phyloP scores from a whole-genome alignment of 2,329 filamentous ascomycete species.

The Xylariaceae sp. region DNA sequence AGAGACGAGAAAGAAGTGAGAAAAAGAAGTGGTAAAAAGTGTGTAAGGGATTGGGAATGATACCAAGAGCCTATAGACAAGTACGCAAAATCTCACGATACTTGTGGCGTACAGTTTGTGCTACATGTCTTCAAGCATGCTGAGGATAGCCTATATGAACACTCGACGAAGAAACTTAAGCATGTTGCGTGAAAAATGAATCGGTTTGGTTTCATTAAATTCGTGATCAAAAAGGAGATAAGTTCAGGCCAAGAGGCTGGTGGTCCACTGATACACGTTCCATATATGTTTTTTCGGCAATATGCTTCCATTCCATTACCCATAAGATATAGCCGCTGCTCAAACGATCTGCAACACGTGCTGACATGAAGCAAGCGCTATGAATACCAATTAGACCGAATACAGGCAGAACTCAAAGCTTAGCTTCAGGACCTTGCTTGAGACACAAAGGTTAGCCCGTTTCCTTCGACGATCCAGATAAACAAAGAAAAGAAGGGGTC shows the following conservation, averaged over 20 bases:
- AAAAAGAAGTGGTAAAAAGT: no score
- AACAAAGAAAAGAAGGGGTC: no score
- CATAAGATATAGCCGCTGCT: no score
- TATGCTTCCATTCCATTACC: neutral
- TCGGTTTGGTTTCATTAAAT: no score
- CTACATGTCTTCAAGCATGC: no score
- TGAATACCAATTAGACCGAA: neutral
- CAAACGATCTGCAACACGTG: neutral
- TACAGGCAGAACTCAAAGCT: constrained; percentile 11
- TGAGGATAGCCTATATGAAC: neutral
- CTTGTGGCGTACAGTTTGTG: no score
- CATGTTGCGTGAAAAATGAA: no score
- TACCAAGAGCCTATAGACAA: constrained; percentile 6
- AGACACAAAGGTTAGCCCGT: no score
- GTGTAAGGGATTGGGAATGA: constrained; percentile 6
- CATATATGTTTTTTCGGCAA: neutral
- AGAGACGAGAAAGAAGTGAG: neutral
- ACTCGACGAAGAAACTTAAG: no score
- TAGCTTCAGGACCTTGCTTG: constrained; percentile 14
- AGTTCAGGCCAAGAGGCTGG: no score
- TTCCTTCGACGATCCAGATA: no score
- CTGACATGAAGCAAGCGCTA: neutral
- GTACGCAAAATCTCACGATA: no score
- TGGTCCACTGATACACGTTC: neutral
- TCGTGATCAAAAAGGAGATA: neutral